Evolutionary conservation across 352 stramenopile genomes (phyloP), one percentile per base, ranked within the genome.

Genomic region (Phytophthora vignae): DNA sequence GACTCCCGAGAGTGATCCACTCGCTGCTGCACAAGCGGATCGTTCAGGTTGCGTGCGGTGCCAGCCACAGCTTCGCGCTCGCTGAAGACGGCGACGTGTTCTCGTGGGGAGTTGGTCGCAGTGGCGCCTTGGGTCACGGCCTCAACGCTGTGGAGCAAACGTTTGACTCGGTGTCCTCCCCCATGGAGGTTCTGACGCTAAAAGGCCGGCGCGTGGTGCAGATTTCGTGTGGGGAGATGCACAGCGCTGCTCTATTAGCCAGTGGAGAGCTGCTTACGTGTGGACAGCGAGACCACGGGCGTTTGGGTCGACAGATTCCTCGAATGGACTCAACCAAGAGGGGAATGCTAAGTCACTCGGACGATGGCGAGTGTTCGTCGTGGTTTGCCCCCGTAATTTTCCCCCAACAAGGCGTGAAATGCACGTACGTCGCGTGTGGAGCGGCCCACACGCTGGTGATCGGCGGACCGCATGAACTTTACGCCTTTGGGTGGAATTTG

Each of bases 21-120:
- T 76, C 82, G 38, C 69, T 92, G 29, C 71, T 88, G 12, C 82
- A 91, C 69, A 92, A 92, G 61, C 75, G 76, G 3, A 78, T 93
- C 3, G 64, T 85, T 5, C 82, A 90, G 25, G 60, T 95, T 9
- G 77, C 83, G 0, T 96, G 89, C 54, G 87, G 87, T 8, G 71
- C 76, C 11, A 83, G 70, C 48, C 88, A 96, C 64, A 88, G 77
- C 1, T 64, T 95, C 10, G 83, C 82, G 2, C 65, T 92, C 6
- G 72, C 83, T 25, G 84, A 91, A 59, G 83, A 93, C 27, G 82
- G 85, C 11, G 79, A 82, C 50, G 82, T 92, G 27, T 91, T 90
- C 55, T 82, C 87, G 48, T 94, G 85, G 85, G 87, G 87, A 14
- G 58, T 87, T 46, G 87, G 80, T 29, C 69, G 69, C 27, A 82